These are phyloP conservation scores for Aspergillus sclerotialis DNA, from an alignment of 2,329 filamentous ascomycete genomes.

Conservation along the genomic window DNA sequence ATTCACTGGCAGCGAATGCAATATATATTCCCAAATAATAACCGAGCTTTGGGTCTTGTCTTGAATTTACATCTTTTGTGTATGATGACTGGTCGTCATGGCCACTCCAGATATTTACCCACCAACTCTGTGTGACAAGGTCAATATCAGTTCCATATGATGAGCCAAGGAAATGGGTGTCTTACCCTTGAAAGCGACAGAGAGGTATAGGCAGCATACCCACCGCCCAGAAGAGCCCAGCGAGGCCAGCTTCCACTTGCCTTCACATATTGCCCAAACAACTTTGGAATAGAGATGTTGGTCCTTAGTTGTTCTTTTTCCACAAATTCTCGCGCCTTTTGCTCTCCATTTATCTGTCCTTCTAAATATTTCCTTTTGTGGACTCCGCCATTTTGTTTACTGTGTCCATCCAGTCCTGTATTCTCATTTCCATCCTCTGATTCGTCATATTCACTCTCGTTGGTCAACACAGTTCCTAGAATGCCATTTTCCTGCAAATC, in stretches of 20 bases:
- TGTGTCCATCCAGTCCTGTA: neutral
- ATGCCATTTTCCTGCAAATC: slow-evolving; percentile 52
- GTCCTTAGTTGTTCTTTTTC: neutral
- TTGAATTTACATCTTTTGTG: too few species aligned
- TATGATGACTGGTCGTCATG: slow-evolving; percentile 3
- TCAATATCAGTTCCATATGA: too few species aligned
- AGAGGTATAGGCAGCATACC: neutral
- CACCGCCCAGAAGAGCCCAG: neutral
- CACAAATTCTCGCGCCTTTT: neutral
- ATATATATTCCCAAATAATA: slow-evolving; percentile 67
- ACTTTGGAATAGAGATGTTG: neutral
- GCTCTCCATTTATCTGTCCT: too few species aligned
- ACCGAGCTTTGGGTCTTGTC: too few species aligned
- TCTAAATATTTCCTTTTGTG: too few species aligned
- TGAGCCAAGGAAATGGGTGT: neutral
- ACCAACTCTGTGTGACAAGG: slow-evolving; percentile 11
- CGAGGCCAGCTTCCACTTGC: slow-evolving; percentile 30
- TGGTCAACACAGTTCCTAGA: slow-evolving; percentile 50
- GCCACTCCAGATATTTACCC: slow-evolving; percentile 10
- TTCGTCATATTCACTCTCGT: neutral
- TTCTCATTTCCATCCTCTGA: neutral
- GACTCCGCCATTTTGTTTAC: too few species aligned
- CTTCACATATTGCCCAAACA: slow-evolving; percentile 55
- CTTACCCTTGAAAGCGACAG: neutral
- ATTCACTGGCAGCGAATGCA: slow-evolving; percentile 50